Conservation (phyloP, 192 early-diverging fungal species). For the Backusella tuberculispora region DNA sequence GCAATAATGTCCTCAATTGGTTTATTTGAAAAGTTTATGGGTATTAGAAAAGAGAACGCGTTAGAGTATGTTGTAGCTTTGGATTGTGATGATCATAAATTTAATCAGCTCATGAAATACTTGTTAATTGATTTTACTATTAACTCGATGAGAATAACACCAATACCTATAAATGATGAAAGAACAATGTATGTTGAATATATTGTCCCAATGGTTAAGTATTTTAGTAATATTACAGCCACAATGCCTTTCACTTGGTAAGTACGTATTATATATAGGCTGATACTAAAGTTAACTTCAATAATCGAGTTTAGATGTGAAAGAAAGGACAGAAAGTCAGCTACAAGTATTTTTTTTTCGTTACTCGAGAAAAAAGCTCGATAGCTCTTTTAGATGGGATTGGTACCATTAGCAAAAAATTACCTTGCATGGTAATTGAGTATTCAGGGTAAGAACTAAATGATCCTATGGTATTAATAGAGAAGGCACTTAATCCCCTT, state of each 20-base stretch:
- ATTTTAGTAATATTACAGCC: not conserved
- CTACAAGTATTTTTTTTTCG: conserved; percentile 10
- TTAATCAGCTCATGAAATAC: too few relatives aligned
- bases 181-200: conserved; percentile 6
- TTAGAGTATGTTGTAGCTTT: too few relatives aligned
- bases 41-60: too few relatives aligned
- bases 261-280: not conserved
- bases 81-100: too few relatives aligned
- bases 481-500: not conserved
- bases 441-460: conserved; percentile 7
- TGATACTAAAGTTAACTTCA: conserved; percentile 9
- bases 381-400: not conserved
- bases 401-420: conserved; percentile 8
- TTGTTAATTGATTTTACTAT: too few relatives aligned
- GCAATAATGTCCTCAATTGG: too few relatives aligned
- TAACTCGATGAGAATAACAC: too few relatives aligned
- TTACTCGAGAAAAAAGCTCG: not conserved
- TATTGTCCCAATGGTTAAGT: not conserved
- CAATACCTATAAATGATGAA: not conserved
- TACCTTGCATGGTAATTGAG: not conserved
- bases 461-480: conserved; percentile 1
- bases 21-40: too few relatives aligned
- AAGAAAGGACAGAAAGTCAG: conserved; percentile 10
- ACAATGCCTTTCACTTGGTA: not conserved
- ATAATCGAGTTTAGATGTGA: conserved; percentile 4